Evolutionary conservation across 305 asterid genomes (phyloP).

Genomic region (Solanum hybrid): DNA sequence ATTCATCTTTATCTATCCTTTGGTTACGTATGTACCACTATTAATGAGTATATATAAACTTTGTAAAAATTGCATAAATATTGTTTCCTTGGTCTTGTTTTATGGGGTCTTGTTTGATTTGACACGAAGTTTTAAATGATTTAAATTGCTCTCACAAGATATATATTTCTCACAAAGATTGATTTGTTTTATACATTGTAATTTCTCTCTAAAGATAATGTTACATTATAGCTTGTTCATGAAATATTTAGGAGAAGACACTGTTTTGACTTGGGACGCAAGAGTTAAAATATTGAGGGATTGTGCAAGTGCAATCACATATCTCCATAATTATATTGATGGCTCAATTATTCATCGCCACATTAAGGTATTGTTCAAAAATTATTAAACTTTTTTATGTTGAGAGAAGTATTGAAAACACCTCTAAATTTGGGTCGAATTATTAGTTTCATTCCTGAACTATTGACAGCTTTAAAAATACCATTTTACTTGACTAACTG

Average conservation of each 20-base stretch:
- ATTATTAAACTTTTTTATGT: neutral
- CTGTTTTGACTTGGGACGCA: constrained; percentile 43
- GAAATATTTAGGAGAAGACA: constrained; percentile 39
- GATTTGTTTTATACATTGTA: neutral
- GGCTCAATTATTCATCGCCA: constrained; percentile 79
- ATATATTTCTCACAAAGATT: neutral
- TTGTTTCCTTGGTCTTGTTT: neutral
- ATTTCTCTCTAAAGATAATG: neutral
- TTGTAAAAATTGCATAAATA: neutral
- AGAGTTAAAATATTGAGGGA: constrained; percentile 58
- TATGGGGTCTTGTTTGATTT: neutral
- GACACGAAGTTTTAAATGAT: neutral
- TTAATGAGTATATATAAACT: neutral
- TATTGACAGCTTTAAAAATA: too few species aligned
- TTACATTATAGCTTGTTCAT: neutral
- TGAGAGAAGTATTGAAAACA: too few species aligned
- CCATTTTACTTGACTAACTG: too few species aligned
- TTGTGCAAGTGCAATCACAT: constrained; percentile 62
- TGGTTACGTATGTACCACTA: neutral
- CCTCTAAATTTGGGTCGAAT: too few species aligned
- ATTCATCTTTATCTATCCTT: neutral
- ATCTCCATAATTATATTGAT: constrained; percentile 52
- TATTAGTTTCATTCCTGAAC: too few species aligned
- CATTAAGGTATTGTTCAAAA: constrained; percentile 39
- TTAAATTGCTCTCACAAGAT: neutral